A percentile compares a stretch with the other conserved stretches of the same genome.
Evolutionary conservation across 345 rosid genomes (phyloP).

Genomic region (Gossypium mustelinum): DNA sequence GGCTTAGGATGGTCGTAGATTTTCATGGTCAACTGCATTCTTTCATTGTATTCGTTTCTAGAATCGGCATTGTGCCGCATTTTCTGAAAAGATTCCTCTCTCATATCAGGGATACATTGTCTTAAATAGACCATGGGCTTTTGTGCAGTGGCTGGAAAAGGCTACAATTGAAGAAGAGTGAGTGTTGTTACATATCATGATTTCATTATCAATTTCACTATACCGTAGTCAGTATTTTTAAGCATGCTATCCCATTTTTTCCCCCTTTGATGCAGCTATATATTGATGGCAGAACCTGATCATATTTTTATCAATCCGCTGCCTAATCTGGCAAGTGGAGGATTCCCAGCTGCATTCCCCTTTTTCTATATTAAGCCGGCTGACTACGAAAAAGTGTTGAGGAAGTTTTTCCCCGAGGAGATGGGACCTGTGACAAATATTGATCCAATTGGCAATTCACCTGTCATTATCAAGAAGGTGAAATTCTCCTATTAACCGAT

Average conservation of each 20-base stretch:
- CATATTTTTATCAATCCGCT: constrained; percentile 77
- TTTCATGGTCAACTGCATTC: background rate
- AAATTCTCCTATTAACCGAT: background rate
- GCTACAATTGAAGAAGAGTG: constrained; percentile 91
- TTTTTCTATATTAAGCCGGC: constrained; percentile 85
- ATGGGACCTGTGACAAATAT: constrained; percentile 69
- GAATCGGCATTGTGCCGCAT: background rate
- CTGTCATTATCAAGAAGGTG: constrained; percentile 81
- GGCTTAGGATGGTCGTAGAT: background rate
- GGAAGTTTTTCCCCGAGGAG: constrained; percentile 69
- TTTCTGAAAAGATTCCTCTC: background rate
- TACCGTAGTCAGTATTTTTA: constrained; percentile 2
- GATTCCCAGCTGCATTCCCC: constrained; percentile 75
- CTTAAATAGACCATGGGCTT: constrained; percentile 97
- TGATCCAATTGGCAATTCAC: constrained; percentile 90
- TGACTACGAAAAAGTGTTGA: constrained; percentile 42
- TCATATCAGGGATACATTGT: constrained; percentile 86
- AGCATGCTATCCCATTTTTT: background rate
- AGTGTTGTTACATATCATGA: constrained; percentile 24
- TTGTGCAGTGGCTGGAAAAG: constrained; percentile 92
- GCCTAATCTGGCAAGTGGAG: constrained; percentile 70
- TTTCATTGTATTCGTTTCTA: background rate
- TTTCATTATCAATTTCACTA: constrained; percentile 3
- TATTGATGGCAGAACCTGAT: constrained; percentile 96
- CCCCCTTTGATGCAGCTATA: constrained; percentile 49